Evolutionary conservation across 179 eudicot species (phyloP).

Genomic region (Actinidia chinensis): DNA sequence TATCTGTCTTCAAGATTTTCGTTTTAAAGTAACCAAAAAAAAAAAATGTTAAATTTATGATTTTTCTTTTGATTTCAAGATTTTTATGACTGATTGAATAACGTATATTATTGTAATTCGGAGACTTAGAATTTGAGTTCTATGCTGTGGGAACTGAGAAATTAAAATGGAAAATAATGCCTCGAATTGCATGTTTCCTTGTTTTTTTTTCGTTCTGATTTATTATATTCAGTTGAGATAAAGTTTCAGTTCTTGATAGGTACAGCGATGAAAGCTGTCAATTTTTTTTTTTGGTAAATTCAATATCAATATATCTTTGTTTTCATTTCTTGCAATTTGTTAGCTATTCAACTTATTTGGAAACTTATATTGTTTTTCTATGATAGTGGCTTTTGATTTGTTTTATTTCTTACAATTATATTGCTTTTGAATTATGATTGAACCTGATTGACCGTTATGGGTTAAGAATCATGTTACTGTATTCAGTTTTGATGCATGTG

Average conservation of each 20-base stretch:
- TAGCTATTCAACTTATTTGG: neutral
- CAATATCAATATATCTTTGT: neutral
- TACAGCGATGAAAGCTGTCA: neutral
- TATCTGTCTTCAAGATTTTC: neutral
- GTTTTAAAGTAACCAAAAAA: neutral
- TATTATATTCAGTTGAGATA: neutral
- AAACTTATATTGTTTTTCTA: neutral
- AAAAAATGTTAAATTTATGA: neutral
- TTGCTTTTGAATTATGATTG: neutral
- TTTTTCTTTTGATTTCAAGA: neutral
- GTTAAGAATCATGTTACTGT: neutral
- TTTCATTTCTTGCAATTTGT: constrained; percentile 5
- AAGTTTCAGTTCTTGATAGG: neutral
- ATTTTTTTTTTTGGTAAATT: neutral
- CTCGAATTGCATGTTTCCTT: neutral
- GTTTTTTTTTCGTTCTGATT: too few relatives aligned
- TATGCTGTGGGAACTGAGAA: neutral
- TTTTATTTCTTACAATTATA: too few relatives aligned
- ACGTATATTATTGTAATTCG: neutral
- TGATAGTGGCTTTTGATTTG: neutral
- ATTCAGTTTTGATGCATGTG: neutral
- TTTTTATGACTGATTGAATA: neutral
- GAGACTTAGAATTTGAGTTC: neutral
- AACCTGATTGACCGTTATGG: neutral
- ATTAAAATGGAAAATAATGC: neutral